Base-by-base conservation (phyloP, 441 rosid species). In the Populus trichocarpa region DNA sequence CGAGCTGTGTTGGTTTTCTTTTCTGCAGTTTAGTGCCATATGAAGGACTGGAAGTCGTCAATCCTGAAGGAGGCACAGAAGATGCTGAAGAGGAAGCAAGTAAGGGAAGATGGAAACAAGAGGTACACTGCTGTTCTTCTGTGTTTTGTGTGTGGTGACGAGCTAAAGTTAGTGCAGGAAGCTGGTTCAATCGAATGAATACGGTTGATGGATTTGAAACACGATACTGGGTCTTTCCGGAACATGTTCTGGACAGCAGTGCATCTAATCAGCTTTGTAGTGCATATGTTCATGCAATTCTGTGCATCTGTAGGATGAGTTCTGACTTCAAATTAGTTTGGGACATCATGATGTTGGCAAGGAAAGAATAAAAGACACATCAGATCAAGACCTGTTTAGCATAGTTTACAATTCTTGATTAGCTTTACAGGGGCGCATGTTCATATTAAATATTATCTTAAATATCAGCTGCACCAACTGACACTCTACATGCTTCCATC, bases 21-120 rank as follows among this genome's bases (percentile, higher is more conserved):
- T 26, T 14, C 14, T 82, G 46, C 84, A 96, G 99, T 66, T 80
- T 92, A 81, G 53, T 92, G 75, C 91, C 92, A 25, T 94, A 96
- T 79, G 98, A 96, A 78, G 99, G 99, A 25, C 81, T 94, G 57
- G 97, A 96, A 86, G 98, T 96, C 76, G 81, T 94, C 46, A 92
- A 93, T 82, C 99, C 98, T 0, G 99, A 96, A 81, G 98, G 99
- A 78, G 89, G 98, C 79, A 94, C 89, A 14, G 96, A 94, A 57
- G 99, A 96, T 80, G 98, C 96, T 50, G 98, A 88, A 70, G 98
- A 93, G 82, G 98, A 96, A 89, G 99, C 99, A 69, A 88, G 73
- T 71, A 90, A 66, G 85, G 99, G 99, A 80, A 90, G 98, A 85
- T 96, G 98, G 99, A 92, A 83, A 75, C 92, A 91, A 74, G 99